Evolutionary conservation across 2,329 filamentous ascomycete species (phyloP), one percentile per base, ranked within the genome.

Genomic region (Thermothelomyces thermophilus): DNA sequence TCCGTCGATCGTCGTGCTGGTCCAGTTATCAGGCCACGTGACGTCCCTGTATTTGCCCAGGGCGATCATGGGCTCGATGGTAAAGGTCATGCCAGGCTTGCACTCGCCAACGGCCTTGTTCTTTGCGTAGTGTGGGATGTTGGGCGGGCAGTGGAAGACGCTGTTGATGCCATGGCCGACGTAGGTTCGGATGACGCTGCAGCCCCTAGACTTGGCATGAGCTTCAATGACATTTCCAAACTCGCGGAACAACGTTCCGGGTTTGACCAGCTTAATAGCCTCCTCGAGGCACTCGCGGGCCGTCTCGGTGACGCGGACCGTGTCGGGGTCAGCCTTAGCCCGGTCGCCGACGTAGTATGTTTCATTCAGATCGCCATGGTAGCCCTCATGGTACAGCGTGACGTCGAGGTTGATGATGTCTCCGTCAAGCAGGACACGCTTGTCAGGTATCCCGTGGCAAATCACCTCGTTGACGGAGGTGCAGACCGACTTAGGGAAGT

Each of bases 21-120:
- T 98, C 93, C 93, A 98, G 73, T 97, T 89, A 66, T 98, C 93
- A 0, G 93, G 93, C 93, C 93, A 98, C 0, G 90, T 97, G 66
- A 93, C 86, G 64, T 98, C 93, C 56, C 82, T 82, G 69, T 95
- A 87, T 54, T 87, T 90, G 51, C 93, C 93, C 48, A 96, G 69
- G 35, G 89, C 90, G 65, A 98, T 90, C 93, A 98, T 98, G 14
- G 93, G 93, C 72, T 98, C 93, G 54, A 98, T 98, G 0, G 93
- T 98, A 63, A 98, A 98, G 57, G 90, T 95, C 90, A 97, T 96
- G 47, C 93, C 93, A 0, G 88, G 84, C 73, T 96, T 96, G 53
- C 90, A 93, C 60, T 87, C 83, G 42, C 93, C 93, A 1, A 96
- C 86, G 0, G 91, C 89, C 79, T 97, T 98, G 72, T 97, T 98